Evolutionary conservation across 176 grass and related monocot species (phyloP), one percentile per base, ranked within the genome.

Genomic region (Eremochloa ophiuroides): DNA sequence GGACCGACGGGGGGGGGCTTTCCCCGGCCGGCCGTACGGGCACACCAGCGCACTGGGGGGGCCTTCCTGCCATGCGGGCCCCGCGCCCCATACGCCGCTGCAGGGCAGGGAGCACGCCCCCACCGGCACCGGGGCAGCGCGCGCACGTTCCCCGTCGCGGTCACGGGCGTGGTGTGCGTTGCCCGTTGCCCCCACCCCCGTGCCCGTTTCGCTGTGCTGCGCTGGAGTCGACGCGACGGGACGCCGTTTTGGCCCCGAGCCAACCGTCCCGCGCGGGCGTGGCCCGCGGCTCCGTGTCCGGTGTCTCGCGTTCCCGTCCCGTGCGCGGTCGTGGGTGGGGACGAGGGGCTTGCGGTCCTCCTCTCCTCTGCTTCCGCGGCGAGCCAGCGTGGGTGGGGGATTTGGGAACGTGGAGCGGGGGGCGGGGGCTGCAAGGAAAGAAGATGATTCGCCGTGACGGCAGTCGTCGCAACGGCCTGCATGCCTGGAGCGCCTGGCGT

Each of bases 61-160:
- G 66, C 2, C 26, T 26, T 20, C 22, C 66, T 47, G 62, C 46
- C 74, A 16, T 7, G 46, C 5, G 65, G 60, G 85, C 16, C 87
- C 87, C 76, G 48, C 62, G 22, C 3, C 78, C 86, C 78, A 73
- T 69, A 48, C 38, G 78, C 83, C 15, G 55, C 44, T 37, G 39
- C 58, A 67, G 71, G 34, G 18, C n/a, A n/a, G 34, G 34, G 34
- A 35, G 34, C 34, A 5, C 34, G 34, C 34, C 34, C 34, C 34
- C 34, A 35, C 34, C 34, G 34, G 34, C 34, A 35, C 34, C 34
- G 34, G 34, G 34, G 4, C 34, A 51, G 26, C 81, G 42, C 16
- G 13, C 71, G 59, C 71, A 80, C 62, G 70, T 75, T 80, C 73
- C 34, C 91, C 43, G 82, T 83, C 80, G 91, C 91, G 69, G 47